Conservation (phyloP, 495 filamentous ascomycete genomes). For the Glarea lozoyensis region DNA sequence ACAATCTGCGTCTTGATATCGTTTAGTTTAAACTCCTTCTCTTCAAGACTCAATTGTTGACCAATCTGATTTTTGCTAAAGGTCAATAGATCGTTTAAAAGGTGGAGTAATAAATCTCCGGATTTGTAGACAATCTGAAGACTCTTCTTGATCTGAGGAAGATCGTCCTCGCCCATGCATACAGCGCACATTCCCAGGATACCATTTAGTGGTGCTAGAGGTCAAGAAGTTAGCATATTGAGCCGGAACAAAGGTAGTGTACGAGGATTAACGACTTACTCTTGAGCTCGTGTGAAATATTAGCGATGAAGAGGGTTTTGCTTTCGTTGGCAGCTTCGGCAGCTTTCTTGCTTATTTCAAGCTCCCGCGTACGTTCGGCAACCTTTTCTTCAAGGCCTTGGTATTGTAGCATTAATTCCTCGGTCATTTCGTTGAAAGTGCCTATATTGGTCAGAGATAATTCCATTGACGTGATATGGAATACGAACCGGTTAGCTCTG, state of each 20-base stretch:
- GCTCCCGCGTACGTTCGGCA: constrained; percentile 67
- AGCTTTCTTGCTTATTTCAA: constrained; percentile 82
- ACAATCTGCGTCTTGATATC: constrained; percentile 72
- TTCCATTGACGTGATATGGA: neutral
- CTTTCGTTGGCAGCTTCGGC: constrained; percentile 89
- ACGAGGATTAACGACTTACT: too few relatives aligned
- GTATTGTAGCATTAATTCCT: constrained; percentile 82
- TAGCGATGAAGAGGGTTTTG: constrained; percentile 92
- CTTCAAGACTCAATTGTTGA: constrained; percentile 64
- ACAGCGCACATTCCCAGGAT: constrained; percentile 83
- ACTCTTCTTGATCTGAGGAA: constrained; percentile 65
- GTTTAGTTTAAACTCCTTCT: constrained; percentile 73
- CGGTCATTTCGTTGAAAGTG: constrained; percentile 91
- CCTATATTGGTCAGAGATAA: constrained; percentile 12
- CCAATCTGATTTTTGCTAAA: constrained; percentile 94
- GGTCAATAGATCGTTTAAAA: constrained; percentile 84
- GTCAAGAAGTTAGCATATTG: too few relatives aligned
- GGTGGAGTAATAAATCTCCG: constrained; percentile 75
- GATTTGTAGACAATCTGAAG: constrained; percentile 84
- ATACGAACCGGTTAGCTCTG: constrained; percentile 57
- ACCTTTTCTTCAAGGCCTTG: constrained; percentile 76
- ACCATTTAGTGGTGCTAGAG: constrained; percentile 83
- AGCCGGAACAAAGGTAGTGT: too few relatives aligned
- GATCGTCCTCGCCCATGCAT: constrained; percentile 82
- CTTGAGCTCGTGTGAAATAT: constrained; percentile 90